These are phyloP conservation scores for Luzula sylvatica DNA, from an alignment of 176 grass and related monocot genomes.

Conservation along the genomic window DNA sequence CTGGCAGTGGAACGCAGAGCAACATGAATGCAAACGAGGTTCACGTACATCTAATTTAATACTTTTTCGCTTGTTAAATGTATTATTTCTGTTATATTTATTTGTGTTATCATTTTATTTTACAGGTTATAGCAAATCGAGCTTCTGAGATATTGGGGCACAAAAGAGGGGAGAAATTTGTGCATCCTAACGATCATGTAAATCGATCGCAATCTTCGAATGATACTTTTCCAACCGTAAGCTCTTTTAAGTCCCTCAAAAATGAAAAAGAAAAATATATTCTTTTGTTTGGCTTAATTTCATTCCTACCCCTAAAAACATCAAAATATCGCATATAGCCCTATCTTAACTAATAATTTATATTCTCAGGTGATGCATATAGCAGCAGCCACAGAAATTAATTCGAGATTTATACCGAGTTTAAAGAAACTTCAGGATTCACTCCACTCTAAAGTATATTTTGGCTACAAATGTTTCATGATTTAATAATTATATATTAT, in stretches of 20 bases:
- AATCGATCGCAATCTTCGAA: conserved; percentile 86
- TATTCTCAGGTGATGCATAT: conserved; percentile 83
- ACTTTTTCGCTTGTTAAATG: not conserved
- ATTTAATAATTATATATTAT: no score
- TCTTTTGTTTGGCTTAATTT: conserved; percentile 2
- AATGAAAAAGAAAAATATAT: no score
- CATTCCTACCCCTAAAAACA: not conserved
- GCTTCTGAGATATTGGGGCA: conserved; percentile 87
- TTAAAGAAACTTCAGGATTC: conserved; percentile 67
- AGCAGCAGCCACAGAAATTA: conserved; percentile 65
- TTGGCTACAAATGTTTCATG: not conserved
- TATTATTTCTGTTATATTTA: conserved; percentile 10
- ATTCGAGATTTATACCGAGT: conserved; percentile 69
- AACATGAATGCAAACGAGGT: conserved; percentile 98
- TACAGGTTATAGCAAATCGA: conserved; percentile 86
- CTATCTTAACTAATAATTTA: not conserved
- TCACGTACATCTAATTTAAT: conserved; percentile 1
- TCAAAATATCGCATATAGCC: no score
- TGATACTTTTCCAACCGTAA: conserved; percentile 95
- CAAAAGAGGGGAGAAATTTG: conserved; percentile 69
- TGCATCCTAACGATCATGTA: conserved; percentile 96
- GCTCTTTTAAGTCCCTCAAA: conserved; percentile 1
- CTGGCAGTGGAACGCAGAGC: conserved; percentile 87
- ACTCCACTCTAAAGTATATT: conserved; percentile 65
- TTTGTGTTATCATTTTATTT: conserved; percentile 13